These are phyloP conservation scores for Lactuca saligna DNA, from an alignment of 129 eudicot species.

Conservation along the genomic window DNA sequence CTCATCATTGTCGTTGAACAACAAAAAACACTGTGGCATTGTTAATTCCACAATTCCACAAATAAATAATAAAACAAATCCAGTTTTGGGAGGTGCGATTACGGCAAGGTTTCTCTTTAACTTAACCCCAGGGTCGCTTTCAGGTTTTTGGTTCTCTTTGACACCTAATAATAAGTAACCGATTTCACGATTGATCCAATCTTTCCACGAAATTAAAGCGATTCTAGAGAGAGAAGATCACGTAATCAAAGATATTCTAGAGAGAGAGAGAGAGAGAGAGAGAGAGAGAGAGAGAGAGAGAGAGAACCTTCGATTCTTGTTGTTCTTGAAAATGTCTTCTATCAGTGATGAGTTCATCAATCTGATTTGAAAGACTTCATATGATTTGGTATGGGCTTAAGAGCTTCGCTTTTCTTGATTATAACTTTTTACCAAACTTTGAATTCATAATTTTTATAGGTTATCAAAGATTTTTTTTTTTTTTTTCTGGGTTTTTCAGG, in stretches of 20 bases:
- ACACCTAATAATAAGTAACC: not conserved
- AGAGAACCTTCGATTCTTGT: not conserved
- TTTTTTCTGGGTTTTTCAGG: not conserved
- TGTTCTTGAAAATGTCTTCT: constrained; percentile 11
- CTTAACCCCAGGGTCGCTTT: constrained; percentile 8
- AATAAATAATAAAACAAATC: constrained; percentile 2
- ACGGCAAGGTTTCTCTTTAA: constrained; percentile 19
- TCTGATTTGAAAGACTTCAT: constrained; percentile 9
- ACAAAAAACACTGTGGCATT: constrained; percentile 13
- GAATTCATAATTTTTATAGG: not conserved
- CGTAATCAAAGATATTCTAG: not conserved
- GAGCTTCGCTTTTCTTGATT: not conserved
- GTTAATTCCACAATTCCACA: constrained; percentile 3
- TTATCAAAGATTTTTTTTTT: too few relatives aligned
- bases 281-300: too few relatives aligned
- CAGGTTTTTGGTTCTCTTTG: constrained; percentile 3
- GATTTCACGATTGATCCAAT: constrained; percentile 19
- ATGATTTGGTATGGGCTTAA: constrained; percentile 33
- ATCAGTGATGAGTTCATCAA: constrained; percentile 4
- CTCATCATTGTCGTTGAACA: constrained; percentile 18
- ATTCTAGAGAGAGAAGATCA: constrained; percentile 20
- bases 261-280: not conserved
- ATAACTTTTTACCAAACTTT: not conserved
- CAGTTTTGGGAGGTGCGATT: constrained; percentile 18
- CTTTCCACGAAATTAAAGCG: constrained; percentile 10